Percentiles rank a stretch among this genome's conserved stretches.
These are phyloP conservation scores for Ascochyta rabiei DNA, from an alignment of 2,329 filamentous ascomycete genomes.

Conservation along the genomic window DNA sequence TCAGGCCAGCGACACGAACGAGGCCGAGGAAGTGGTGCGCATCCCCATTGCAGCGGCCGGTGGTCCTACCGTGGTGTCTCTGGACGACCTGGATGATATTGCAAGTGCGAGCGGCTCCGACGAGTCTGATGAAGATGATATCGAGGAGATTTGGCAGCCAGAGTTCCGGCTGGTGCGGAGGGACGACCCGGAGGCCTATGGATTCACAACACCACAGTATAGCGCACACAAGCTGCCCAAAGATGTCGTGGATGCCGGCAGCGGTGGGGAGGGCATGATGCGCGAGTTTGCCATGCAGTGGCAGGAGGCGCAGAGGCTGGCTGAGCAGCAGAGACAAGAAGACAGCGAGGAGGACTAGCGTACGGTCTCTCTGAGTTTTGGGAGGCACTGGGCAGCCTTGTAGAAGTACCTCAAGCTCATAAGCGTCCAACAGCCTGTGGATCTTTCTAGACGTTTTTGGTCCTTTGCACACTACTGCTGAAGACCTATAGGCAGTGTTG, in stretches of 20 bases:
- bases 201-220: constrained; percentile 84
- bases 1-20: not conserved
- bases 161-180: constrained; percentile 83
- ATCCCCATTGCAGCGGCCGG: constrained; percentile 13
- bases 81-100: constrained; percentile 4
- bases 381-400: not conserved
- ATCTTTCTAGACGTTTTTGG: not conserved
- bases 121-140: constrained; percentile 53
- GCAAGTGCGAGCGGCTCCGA: constrained; percentile 21
- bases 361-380: too few species aligned
- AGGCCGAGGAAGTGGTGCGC: constrained; percentile 39
- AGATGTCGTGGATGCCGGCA: constrained; percentile 79
- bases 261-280: constrained; percentile 70
- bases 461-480: too few species aligned
- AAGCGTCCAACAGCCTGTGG: not conserved
- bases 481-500: too few species aligned
- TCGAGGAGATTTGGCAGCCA: constrained; percentile 65
- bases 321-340: constrained; percentile 48
- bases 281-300: constrained; percentile 66
- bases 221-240: constrained; percentile 94
- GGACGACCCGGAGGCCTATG: constrained; percentile 87
- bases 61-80: constrained; percentile 4
- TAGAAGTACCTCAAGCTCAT: too few species aligned
- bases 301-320: constrained; percentile 53
- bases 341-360: constrained; percentile 46